Conservation (phyloP, 2,329 filamentous ascomycete species). For the Monilinia polystroma region DNA sequence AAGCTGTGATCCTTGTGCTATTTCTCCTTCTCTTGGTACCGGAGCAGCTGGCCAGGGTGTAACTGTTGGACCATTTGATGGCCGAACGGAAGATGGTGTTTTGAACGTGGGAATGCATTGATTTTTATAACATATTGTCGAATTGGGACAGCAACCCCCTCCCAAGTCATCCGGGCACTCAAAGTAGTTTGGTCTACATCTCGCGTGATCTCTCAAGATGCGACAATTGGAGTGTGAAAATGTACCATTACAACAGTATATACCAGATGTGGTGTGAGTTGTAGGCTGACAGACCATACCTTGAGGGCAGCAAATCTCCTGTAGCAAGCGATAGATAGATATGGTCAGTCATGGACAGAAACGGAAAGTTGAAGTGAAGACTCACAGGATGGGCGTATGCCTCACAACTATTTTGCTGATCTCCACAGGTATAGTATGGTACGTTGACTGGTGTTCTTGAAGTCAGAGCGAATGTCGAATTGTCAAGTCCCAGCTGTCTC, state of each 20-base stretch:
- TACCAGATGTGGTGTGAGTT: conserved; percentile 31
- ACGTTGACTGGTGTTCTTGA: conserved; percentile 23
- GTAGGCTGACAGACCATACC: conserved; percentile 32
- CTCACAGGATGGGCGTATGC: conserved; percentile 35
- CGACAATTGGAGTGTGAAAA: conserved; percentile 27
- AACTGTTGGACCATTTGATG: conserved; percentile 30
- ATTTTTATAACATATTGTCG: conserved; percentile 21
- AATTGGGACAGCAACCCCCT: conserved; percentile 36
- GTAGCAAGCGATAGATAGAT: background rate
- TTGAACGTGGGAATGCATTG: conserved; percentile 29
- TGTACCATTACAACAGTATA: conserved; percentile 37
- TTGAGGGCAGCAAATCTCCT: conserved; percentile 38
- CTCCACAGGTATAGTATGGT: conserved; percentile 37
- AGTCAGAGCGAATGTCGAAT: conserved; percentile 8
- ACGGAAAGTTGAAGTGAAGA: background rate
- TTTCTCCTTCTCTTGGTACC: conserved; percentile 34
- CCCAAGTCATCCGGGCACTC: conserved; percentile 34
- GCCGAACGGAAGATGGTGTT: conserved; percentile 1
- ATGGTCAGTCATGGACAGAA: background rate
- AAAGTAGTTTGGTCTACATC: conserved; percentile 30
- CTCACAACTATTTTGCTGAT: conserved; percentile 38
- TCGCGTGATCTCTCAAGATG: conserved; percentile 28
- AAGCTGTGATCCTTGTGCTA: conserved; percentile 27
- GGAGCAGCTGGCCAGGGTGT: conserved; percentile 26
- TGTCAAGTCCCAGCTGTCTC: conserved; percentile 25